Evolutionary conservation across 768 basidiomycete genomes (phyloP), one percentile per base, ranked within the genome.

Genomic region (Suillus occidentalis): DNA sequence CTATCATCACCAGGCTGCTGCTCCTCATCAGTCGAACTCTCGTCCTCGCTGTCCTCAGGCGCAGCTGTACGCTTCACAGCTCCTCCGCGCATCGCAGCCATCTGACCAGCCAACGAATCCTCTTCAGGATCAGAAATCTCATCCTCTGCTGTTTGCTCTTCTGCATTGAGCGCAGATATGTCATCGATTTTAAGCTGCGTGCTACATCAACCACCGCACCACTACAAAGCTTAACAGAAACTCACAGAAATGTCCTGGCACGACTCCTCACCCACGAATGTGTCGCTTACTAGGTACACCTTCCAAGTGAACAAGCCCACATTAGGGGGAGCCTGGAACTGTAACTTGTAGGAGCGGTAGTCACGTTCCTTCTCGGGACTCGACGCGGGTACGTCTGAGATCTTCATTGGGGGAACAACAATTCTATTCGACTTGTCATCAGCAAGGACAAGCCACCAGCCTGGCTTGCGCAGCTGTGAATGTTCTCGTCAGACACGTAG

Each of bases 81-180:
- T 4, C 89, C 91, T 5, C 96, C 96, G 52, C 92, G 88, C 94
- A 99, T 94, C 52, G 89, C 88, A 6, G 96, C 95, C 94, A 99
- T 97, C 81, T 99, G 97, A 9, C 97, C 97, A 6, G 95, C 97
- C 60, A 99, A 80, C 31, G 91, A 86, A 76, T 99, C 97, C 76
- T 99, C 97, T 37, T 99, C 97, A 0, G 97, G 97, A 58, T 99
- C 97, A 0, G 95, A 97, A 68, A 99, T 99, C 65, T 97, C 96
- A 72, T 98, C 95, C 42, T 97, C 96, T 25, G 79, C 80, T 36
- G 78, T 84, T 63, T 84, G 80, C 47, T 89, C 89, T 7, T 88
- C 88, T 0, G 79, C 79, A 13, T 74, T 80, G 20, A 89, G 78
- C 1, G 81, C 81, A 12, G 88, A 83, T 4, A 85, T 79, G 49